phyloP scores from a whole-genome alignment of 2,329 filamentous ascomycete species.

The Aspergillus intermedius region DNA sequence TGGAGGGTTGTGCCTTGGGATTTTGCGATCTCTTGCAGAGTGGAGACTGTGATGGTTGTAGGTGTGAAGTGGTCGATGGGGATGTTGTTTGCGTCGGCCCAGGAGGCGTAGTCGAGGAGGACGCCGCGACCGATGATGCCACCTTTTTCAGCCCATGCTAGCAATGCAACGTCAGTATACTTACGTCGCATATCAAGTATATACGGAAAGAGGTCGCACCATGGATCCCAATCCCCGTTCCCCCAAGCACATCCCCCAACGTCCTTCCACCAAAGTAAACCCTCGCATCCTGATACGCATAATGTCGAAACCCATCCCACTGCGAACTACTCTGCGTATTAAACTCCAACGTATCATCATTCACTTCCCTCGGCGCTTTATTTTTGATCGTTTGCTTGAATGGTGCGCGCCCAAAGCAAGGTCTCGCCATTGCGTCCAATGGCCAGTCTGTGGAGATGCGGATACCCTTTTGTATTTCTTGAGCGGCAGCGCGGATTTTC shows the following conservation, averaged over 20 bases:
- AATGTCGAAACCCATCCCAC: constrained; percentile 40
- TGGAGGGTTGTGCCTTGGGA: constrained; percentile 33
- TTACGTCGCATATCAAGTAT: background rate
- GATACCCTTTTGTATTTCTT: constrained; percentile 38
- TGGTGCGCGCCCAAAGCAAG: constrained; percentile 51
- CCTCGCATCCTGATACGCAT: constrained; percentile 35
- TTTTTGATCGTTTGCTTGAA: constrained; percentile 51
- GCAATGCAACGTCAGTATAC: constrained; percentile 1
- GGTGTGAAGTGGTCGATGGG: constrained; percentile 37
- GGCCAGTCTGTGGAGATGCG: constrained; percentile 55
- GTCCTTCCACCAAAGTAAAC: constrained; percentile 39
- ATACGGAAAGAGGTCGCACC: constrained; percentile 11
- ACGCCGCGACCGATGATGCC: constrained; percentile 44
- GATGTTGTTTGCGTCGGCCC: constrained; percentile 34
- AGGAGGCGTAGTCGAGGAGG: constrained; percentile 42
- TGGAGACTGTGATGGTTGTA: constrained; percentile 38
- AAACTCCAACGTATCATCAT: constrained; percentile 56
- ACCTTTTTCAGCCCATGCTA: constrained; percentile 32
- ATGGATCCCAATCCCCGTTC: constrained; percentile 39
- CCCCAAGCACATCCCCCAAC: constrained; percentile 32
- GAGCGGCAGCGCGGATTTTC: constrained; percentile 37
- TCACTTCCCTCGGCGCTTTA: constrained; percentile 48
- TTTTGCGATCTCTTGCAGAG: constrained; percentile 40
- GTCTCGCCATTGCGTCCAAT: constrained; percentile 47
- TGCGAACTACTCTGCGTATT: constrained; percentile 55